These are phyloP conservation scores for Annulohypoxylon nitens DNA, from an alignment of 495 filamentous ascomycete species.

Conservation along the genomic window DNA sequence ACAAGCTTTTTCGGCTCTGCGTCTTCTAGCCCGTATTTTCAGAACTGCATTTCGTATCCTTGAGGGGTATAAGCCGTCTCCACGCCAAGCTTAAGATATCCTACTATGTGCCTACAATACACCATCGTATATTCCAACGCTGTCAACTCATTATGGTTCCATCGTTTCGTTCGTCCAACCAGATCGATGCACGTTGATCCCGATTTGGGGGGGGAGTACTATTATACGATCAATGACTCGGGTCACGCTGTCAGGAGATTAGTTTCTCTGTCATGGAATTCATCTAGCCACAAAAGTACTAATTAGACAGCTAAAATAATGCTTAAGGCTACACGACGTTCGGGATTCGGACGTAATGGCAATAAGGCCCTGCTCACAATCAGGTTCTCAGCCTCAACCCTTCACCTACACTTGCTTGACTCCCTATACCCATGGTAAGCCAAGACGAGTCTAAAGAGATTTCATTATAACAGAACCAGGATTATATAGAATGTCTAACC, in stretches of 20 bases:
- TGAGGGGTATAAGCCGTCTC: conserved; percentile 8
- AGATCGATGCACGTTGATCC: conserved; percentile 9
- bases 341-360: not conserved
- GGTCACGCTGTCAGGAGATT: not conserved
- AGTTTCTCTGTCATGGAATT: not conserved
- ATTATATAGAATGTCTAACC: not conserved
- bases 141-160: conserved; percentile 6
- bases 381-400: not conserved
- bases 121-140: conserved; percentile 4
- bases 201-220: not conserved
- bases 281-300: not conserved
- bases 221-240: conserved; percentile 1
- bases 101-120: not conserved
- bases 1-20: conserved; percentile 25
- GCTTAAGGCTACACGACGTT: not conserved
- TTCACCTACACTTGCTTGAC: not conserved
- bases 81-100: not conserved
- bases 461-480: not conserved
- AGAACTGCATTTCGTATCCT: not conserved
- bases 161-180: not conserved
- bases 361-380: conserved; percentile 1
- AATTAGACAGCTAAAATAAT: not conserved
- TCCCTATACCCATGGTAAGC: not conserved
- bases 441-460: not conserved
- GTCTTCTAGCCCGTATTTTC: not conserved